Conservation (phyloP, 345 rosid genomes). For the Linum trigynum region DNA sequence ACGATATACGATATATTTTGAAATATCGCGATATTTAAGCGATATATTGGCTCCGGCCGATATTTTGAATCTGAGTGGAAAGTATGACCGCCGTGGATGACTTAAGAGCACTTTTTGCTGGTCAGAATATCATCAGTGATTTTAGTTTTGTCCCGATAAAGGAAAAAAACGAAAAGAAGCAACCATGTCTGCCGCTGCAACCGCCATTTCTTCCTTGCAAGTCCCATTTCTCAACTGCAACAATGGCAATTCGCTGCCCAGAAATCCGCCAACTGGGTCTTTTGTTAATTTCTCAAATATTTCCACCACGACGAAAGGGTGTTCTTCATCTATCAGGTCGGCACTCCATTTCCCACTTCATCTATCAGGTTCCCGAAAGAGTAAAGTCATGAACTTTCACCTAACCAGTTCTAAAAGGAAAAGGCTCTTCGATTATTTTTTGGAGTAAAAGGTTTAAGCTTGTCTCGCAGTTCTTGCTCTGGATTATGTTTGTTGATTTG, state of each 20-base stretch:
- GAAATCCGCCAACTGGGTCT: background rate
- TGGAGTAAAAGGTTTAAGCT: background rate
- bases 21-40: too few species aligned
- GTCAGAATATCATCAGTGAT: too few species aligned
- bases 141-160: background rate
- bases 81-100: too few species aligned
- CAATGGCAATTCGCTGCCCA: constrained; percentile 12
- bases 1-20: too few species aligned
- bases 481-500: background rate
- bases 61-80: too few species aligned
- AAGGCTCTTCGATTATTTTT: background rate
- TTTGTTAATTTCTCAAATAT: too few species aligned
- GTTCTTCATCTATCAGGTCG: constrained; percentile 17
- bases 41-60: too few species aligned
- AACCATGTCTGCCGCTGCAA: constrained; percentile 4
- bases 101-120: too few species aligned
- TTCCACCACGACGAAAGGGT: constrained; percentile 2
- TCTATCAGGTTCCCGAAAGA: background rate
- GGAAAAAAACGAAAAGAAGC: background rate
- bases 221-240: constrained; percentile 5
- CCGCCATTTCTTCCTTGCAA: constrained; percentile 9
- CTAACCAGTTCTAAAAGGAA: background rate
- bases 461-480: too few species aligned
- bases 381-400: background rate
- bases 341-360: background rate